Evolutionary conservation across 2,329 filamentous ascomycete species (phyloP).

Genomic region (Xylariaceae sp.): DNA sequence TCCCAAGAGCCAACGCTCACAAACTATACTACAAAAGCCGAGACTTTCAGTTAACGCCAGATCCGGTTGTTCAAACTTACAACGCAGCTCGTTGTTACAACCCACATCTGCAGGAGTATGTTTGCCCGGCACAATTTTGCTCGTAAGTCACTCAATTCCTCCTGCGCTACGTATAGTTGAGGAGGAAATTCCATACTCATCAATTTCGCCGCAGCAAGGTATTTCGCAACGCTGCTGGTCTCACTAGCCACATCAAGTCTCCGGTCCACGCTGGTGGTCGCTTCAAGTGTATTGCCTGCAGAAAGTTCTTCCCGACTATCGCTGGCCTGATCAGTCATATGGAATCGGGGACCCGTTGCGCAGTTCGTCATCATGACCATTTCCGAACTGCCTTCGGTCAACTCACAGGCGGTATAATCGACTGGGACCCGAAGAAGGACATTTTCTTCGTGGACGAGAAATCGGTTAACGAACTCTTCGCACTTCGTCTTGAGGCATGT

Average conservation of each 20-base stretch:
- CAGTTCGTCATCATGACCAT: slow-evolving; percentile 9
- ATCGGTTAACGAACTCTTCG: slow-evolving; percentile 12
- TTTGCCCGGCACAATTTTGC: slow-evolving; percentile 15
- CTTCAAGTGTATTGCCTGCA: slow-evolving; percentile 43
- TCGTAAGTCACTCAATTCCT: slow-evolving; percentile 5
- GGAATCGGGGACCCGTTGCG: slow-evolving; percentile 35
- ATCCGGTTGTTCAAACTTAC: slow-evolving; percentile 8
- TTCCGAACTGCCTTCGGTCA: slow-evolving; percentile 18
- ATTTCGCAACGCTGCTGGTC: slow-evolving; percentile 30
- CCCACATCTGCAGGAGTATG: slow-evolving; percentile 5
- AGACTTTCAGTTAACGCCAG: slow-evolving; percentile 7
- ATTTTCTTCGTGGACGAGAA: slow-evolving; percentile 18
- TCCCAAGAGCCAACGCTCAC: slow-evolving; percentile 2
- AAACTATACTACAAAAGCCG: slow-evolving; percentile 10
- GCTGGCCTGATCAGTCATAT: slow-evolving; percentile 43
- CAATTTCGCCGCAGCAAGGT: slow-evolving; percentile 33
- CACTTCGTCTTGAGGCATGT: background rate
- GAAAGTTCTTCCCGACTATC: slow-evolving; percentile 36
- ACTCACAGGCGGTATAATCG: slow-evolving; percentile 21
- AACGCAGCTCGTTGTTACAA: slow-evolving; percentile 13
- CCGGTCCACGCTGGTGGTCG: slow-evolving; percentile 34
- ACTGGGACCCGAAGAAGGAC: slow-evolving; percentile 9
- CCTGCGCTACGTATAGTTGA: background rate
- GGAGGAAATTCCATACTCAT: slow-evolving; percentile 13
- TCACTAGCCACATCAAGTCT: slow-evolving; percentile 42